phyloP scores from a whole-genome alignment of 2,329 filamentous ascomycete genomes.

The Ramichloridium luteum region DNA sequence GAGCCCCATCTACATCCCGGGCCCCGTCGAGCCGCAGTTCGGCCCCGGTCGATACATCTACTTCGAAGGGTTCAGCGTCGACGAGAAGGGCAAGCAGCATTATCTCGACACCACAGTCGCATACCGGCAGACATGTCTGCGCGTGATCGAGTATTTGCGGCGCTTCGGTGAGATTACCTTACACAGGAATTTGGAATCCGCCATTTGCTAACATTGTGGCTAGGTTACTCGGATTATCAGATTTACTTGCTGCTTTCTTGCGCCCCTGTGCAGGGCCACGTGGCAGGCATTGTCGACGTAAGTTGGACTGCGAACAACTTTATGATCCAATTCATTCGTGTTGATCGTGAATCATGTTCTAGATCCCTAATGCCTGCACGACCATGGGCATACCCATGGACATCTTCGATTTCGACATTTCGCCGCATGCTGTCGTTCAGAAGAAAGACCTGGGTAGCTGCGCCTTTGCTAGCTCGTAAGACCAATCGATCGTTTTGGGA shows the following conservation, averaged over 20 bases:
- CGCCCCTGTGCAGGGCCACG: constrained; percentile 75
- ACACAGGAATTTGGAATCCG: constrained; percentile 30
- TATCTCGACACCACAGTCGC: constrained; percentile 79
- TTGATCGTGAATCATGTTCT: background rate
- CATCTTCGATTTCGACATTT: constrained; percentile 90
- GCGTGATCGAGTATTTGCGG: constrained; percentile 53
- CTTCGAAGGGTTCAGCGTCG: constrained; percentile 83
- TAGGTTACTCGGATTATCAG: constrained; percentile 59
- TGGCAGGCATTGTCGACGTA: constrained; percentile 56
- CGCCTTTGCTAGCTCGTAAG: constrained; percentile 49
- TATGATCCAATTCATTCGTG: constrained; percentile 7
- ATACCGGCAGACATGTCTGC: constrained; percentile 68
- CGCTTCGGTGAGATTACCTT: background rate
- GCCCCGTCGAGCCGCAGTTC: constrained; percentile 79
- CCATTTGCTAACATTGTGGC: constrained; percentile 11
- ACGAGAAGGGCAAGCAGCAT: constrained; percentile 78
- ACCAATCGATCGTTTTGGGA: too few species aligned
- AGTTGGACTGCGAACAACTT: constrained; percentile 3
- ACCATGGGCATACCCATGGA: constrained; percentile 82
- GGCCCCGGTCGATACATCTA: constrained; percentile 70
- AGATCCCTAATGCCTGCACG: constrained; percentile 77
- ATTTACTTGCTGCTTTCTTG: constrained; percentile 76
- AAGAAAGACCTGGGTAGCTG: constrained; percentile 59
- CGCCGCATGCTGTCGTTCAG: constrained; percentile 48
- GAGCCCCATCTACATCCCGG: constrained; percentile 72